Percentiles rank a stretch among this genome's conserved stretches.
phyloP scores from a whole-genome alignment of 169 alveolate species.

The Cardiosporidium cionae region DNA sequence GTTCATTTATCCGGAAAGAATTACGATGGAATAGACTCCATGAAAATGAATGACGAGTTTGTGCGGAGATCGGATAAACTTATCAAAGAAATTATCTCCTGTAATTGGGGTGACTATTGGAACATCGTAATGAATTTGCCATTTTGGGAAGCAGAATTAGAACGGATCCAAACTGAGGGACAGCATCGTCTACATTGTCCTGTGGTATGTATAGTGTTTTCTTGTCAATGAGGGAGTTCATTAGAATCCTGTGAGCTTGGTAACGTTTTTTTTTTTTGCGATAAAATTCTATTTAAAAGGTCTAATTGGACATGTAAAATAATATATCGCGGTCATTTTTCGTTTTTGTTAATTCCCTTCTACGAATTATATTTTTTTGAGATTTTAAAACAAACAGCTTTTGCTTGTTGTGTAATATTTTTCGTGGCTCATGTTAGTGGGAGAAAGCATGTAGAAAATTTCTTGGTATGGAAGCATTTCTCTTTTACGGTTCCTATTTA shows the following conservation, averaged over 20 bases:
- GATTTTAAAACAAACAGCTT: no score
- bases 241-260: background rate
- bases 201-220: background rate
- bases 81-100: no score
- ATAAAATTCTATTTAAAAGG: background rate
- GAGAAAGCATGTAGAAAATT: background rate
- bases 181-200: background rate
- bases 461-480: background rate
- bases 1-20: no score
- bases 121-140: background rate
- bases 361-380: no score
- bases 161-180: background rate
- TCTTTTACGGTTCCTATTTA: background rate
- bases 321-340: background rate
- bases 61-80: no score
- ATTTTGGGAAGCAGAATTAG: background rate
- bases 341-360: background rate
- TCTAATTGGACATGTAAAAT: background rate
- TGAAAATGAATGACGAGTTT: no score
- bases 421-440: background rate
- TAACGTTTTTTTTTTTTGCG: background rate
- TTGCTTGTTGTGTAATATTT: no score
- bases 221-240: background rate
- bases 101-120: conserved; percentile 8
- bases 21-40: no score